Evolutionary conservation across 805 yeast genomes (phyloP).

Genomic region (Tanozyma kutaoensis): DNA sequence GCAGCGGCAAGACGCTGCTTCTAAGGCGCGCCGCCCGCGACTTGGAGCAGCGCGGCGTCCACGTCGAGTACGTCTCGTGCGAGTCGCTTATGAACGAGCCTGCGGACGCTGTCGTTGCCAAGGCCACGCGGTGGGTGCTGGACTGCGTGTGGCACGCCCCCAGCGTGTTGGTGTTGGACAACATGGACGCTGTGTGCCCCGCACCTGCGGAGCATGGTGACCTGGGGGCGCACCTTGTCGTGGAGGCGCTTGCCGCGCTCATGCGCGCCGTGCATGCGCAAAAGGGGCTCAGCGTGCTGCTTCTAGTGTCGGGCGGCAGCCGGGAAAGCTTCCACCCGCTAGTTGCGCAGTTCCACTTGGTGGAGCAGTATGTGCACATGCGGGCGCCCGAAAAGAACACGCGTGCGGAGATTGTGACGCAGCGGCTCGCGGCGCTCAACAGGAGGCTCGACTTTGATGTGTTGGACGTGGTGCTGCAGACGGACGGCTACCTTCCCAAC

Average conservation of each 20-base stretch:
- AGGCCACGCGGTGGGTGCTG: slow-evolving; percentile 28
- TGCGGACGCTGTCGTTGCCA: slow-evolving; percentile 30
- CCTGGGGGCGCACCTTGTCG: slow-evolving; percentile 47
- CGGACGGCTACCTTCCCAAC: slow-evolving; percentile 83
- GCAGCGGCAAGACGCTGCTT: slow-evolving; percentile 73
- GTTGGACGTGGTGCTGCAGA: slow-evolving; percentile 41
- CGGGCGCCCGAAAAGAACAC: slow-evolving; percentile 57
- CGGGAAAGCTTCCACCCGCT: slow-evolving; percentile 51
- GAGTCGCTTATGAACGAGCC: slow-evolving; percentile 32
- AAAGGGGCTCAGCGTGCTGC: slow-evolving; percentile 32
- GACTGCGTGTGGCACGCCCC: slow-evolving; percentile 70
- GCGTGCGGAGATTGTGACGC: slow-evolving; percentile 26
- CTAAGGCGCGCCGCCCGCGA: slow-evolving; percentile 33
- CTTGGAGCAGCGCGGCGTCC: slow-evolving; percentile 32
- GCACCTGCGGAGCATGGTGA: slow-evolving; percentile 52
- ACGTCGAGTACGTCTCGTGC: slow-evolving; percentile 37
- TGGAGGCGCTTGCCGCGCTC: slow-evolving; percentile 40
- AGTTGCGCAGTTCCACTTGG: slow-evolving; percentile 53
- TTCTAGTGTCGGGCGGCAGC: slow-evolving; percentile 51
- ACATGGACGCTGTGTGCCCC: slow-evolving; percentile 59
- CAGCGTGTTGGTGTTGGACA: slow-evolving; percentile 61
- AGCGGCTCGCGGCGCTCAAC: too few species aligned
- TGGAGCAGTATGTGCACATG: slow-evolving; percentile 49
- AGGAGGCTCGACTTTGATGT: slow-evolving; percentile 21
- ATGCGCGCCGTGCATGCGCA: slow-evolving; percentile 31